Evolutionary conservation across 306 rosid genomes (phyloP).

Genomic region (Begonia peltatifolia): DNA sequence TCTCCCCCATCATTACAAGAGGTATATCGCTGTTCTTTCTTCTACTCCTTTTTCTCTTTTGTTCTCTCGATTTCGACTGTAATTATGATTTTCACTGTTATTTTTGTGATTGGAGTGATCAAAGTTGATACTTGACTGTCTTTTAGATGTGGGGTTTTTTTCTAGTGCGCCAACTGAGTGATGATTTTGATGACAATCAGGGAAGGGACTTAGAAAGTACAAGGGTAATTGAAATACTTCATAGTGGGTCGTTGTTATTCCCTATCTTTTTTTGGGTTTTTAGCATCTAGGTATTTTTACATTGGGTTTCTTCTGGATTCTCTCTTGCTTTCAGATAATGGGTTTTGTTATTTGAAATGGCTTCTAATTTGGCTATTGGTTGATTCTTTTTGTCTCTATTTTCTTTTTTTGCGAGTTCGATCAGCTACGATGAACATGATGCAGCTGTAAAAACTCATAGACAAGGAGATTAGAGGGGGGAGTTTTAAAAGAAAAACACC

Average conservation of each 20-base stretch:
- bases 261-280: neutral
- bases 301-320: neutral
- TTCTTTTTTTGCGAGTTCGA: too few species aligned
- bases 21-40: neutral
- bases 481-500: too few species aligned
- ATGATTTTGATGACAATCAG: slow-evolving; percentile 1
- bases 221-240: neutral
- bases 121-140: neutral
- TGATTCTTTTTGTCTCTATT: neutral
- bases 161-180: neutral
- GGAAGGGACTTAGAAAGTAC: neutral
- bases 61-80: neutral
- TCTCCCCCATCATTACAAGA: slow-evolving; percentile 10
- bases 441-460: too few species aligned
- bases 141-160: slow-evolving; percentile 1
- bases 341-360: slow-evolving; percentile 1
- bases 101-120: neutral
- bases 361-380: neutral
- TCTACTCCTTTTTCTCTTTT: neutral
- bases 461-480: too few species aligned
- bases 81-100: neutral
- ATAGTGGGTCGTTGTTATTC: neutral
- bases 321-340: neutral
- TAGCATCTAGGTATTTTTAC: slow-evolving; percentile 8
- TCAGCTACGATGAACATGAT: too few species aligned